Evolutionary conservation across 2,329 filamentous ascomycete species (phyloP), one percentile per base, ranked within the genome.

Genomic region (Cercospora zeae-maydis): DNA sequence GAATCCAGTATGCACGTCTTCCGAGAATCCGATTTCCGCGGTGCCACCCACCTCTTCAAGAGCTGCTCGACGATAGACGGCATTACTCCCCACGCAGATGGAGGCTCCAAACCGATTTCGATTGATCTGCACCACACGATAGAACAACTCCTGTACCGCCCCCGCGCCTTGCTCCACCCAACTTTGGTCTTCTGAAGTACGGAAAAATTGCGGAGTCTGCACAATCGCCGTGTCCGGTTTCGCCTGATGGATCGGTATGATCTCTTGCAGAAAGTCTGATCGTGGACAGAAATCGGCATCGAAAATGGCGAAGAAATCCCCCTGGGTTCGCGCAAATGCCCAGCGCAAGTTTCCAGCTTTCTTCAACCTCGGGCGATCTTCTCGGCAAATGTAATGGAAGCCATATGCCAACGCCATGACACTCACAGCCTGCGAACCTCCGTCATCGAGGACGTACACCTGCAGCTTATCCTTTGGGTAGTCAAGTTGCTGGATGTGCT

Each of bases 91-190:
- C 7, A 79, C 77, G 24, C 78, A 79, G 27, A 79, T 78, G 1
- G 75, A 75, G 2, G 78, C 78, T 1, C 76, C 77, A 75, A 77
- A 79, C 24, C 69, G 68, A 57, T 79, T 75, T 10, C 78, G 71
- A 42, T 78, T 78, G 34, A 77, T 73, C 68, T 79, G 76, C 6
- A 79, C 77, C 4, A 79, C 77, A 11, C 78, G 78, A 63, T 78
- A 79, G 68, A 78, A 78, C 31, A 78, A 68, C 62, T 79, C 78
- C 63, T 79, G 77, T 1, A 77, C 76, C 0, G 76, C 75, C 5
- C 77, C 77, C 0, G 77, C 78, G 11, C 78, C 78, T 69, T 79
- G 78, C 70, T 79, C 78, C 4, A 79, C 76, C 78, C 78, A 79
- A 0, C 77, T 78, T 67, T 79, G 78, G 14, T 77, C 74, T 7